phyloP scores from a whole-genome alignment of 1,284 basidiomycete species.

The Rhizoctonia solani region DNA sequence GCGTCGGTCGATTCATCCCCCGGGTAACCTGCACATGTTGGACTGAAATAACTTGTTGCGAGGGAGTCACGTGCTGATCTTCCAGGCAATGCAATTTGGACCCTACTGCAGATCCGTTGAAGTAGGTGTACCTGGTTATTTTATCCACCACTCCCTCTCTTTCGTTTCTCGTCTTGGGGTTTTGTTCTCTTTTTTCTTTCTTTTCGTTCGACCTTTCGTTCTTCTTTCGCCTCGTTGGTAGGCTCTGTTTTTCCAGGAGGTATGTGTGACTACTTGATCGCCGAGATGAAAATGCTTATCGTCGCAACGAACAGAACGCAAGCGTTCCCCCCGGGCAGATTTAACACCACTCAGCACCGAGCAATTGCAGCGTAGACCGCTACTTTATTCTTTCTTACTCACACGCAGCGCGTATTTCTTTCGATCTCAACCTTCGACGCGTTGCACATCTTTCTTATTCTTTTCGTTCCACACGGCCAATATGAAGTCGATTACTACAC shows the following conservation, averaged over 20 bases:
- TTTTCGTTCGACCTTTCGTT: too few species aligned
- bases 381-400: not conserved
- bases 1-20: not conserved
- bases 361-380: slow-evolving; percentile 30
- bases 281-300: not conserved
- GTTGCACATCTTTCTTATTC: too few species aligned
- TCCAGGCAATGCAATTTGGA: not conserved
- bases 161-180: slow-evolving; percentile 6
- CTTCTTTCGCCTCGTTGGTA: not conserved
- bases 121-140: not conserved
- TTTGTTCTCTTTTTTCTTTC: slow-evolving; percentile 3
- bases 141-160: not conserved
- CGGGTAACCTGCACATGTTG: not conserved
- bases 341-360: not conserved
- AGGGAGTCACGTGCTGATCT: not conserved
- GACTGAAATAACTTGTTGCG: not conserved
- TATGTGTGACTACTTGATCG: not conserved
- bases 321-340: slow-evolving; percentile 20
- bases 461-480: too few species aligned
- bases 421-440: not conserved
- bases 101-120: not conserved
- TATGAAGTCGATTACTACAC: slow-evolving; percentile 16
- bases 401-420: not conserved
- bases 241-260: not conserved
- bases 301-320: slow-evolving; percentile 8